These are phyloP conservation scores for Colletotrichum sp. DNA, from an alignment of 2,329 filamentous ascomycete species.

Conservation along the genomic window DNA sequence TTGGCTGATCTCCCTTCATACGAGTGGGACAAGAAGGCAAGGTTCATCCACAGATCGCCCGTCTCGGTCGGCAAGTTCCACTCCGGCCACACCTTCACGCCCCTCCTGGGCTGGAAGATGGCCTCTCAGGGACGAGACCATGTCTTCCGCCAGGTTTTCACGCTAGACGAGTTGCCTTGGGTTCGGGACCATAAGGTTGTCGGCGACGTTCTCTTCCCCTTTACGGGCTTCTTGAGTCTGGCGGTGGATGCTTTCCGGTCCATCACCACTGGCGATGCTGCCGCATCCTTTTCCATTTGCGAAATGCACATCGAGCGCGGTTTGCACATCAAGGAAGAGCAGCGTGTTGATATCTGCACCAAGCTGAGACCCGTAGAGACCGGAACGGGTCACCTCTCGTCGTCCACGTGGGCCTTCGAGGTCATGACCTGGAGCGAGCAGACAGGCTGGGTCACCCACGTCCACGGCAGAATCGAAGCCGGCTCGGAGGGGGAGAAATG, in stretches of 20 bases:
- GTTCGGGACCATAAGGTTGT: background rate
- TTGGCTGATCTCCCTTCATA: background rate
- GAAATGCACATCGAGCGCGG: background rate
- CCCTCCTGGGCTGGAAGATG: background rate
- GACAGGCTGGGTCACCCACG: background rate
- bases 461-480: background rate
- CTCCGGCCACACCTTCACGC: background rate
- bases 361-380: background rate
- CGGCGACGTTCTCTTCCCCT: background rate
- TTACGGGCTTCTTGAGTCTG: background rate
- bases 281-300: background rate
- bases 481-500: background rate
- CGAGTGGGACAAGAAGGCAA: background rate
- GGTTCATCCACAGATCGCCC: background rate
- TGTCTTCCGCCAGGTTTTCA: background rate
- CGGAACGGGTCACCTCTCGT: background rate
- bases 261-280: background rate
- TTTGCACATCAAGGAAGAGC: background rate
- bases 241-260: background rate
- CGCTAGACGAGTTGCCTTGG: background rate
- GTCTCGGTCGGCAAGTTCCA: background rate
- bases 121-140: background rate
- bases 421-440: background rate
- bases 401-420: background rate
- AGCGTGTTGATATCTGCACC: background rate